Percentiles rank a stretch among this genome's conserved stretches.
phyloP scores from a whole-genome alignment of 2,329 filamentous ascomycete species.

The Colletotrichum camelliae region DNA sequence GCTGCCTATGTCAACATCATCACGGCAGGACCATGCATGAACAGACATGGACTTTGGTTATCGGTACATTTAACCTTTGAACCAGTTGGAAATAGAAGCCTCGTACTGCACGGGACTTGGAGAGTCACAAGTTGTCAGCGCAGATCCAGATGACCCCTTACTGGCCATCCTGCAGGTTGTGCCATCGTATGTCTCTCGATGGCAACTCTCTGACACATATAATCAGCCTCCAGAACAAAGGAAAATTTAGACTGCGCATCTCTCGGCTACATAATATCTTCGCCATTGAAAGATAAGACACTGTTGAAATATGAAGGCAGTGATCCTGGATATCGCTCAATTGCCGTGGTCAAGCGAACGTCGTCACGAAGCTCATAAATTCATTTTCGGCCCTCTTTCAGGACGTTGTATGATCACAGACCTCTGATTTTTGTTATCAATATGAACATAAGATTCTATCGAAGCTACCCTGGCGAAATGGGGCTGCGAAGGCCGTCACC shows the following conservation, averaged over 20 bases:
- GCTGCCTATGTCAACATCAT: rapidly evolving
- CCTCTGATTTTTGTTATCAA: rapidly evolving
- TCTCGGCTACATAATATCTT: not conserved
- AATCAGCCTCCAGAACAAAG: not conserved
- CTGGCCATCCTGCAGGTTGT: not conserved
- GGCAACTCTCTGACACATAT: rapidly evolving
- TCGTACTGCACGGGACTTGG: not conserved
- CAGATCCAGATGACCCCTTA: not conserved
- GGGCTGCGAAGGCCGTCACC: rapidly evolving
- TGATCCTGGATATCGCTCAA: no score
- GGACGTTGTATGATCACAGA: rapidly evolving
- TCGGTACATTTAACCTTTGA: rapidly evolving
- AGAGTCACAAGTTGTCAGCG: not conserved
- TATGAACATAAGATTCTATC: rapidly evolving
- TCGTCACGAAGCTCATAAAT: rapidly evolving
- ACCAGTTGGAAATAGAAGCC: rapidly evolving
- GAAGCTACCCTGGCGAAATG: not conserved
- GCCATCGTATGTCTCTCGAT: not conserved
- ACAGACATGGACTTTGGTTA: not conserved
- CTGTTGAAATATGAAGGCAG: not conserved
- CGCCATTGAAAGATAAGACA: rapidly evolving
- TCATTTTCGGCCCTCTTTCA: rapidly evolving
- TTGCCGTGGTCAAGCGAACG: not conserved
- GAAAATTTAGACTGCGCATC: rapidly evolving
- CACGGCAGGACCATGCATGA: not conserved